Base-by-base conservation (phyloP, 352 stramenopile species). In the Globisporangium okanoganense region DNA sequence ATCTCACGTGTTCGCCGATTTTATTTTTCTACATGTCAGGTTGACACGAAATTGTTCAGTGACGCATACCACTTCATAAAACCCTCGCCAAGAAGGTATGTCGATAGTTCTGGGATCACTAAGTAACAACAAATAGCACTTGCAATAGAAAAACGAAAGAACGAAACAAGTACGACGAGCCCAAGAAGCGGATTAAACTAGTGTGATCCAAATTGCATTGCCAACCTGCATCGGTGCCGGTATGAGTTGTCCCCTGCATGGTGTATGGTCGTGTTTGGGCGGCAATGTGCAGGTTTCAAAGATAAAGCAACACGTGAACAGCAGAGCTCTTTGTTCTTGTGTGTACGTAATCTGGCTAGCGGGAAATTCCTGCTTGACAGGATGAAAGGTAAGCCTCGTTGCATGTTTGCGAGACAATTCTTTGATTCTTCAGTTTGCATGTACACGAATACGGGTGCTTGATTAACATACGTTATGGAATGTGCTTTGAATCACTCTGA, bases 71-170 rank as follows among this genome's bases (percentile, higher is more conserved):
- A 24, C 48, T 54, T 38, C 31, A 16, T 38, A 2, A 6, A 38
- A 6, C n/a, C n/a, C 48, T 38, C 48, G 18, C 16, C 25, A 54
- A 16, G 7, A 54, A 54, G 31, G 27, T 25, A 29, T 54, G 48
- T 16, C 25, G 48, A 54, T 38, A 54, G 48, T n/a, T 29, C 25
- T 36, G 47, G 0, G 14, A 53, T 36, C 24, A 9, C 7, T 36
- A 31, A 22, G 14, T 33, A 22, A 53, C 29, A 53, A 53, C 29
- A 33, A 33, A 33, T 6, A 33, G 6, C 29, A 33, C 7, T 36
- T 7, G 25, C 47, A 53, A 53, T 53, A 53, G 47, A 53, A 53
- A 53, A 31, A 53, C 14, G 47, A 53, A 36, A 53, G 9, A 38
- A n/a, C 36, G 36, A 43, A 13, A 16, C 47, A 38, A 53, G 47